Evolutionary conservation across 208 protist genomes (phyloP).

Genomic region (Vickermania ingenoplastis): DNA sequence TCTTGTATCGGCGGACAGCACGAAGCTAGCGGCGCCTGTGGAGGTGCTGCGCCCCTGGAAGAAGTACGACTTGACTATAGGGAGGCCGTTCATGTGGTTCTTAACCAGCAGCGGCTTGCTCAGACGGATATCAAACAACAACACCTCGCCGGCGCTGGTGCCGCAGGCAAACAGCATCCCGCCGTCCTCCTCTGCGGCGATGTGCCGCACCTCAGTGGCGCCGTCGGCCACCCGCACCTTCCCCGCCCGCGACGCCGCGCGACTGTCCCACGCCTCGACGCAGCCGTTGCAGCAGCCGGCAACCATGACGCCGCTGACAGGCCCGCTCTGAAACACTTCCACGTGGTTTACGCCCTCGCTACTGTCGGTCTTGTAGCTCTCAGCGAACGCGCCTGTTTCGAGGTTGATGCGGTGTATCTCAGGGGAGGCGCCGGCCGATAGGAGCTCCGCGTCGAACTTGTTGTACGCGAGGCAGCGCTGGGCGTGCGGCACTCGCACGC

Average conservation of each 20-base stretch:
- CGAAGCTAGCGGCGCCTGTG: slow-evolving; percentile 54
- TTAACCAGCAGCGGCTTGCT: slow-evolving; percentile 85
- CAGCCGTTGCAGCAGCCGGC: slow-evolving; percentile 63
- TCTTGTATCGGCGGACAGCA: slow-evolving; percentile 84
- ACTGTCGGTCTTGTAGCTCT: slow-evolving; percentile 67
- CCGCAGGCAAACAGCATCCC: slow-evolving; percentile 81
- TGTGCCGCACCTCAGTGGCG: slow-evolving; percentile 49
- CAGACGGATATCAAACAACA: slow-evolving; percentile 84
- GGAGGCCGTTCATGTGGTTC: slow-evolving; percentile 94
- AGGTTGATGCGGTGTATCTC: slow-evolving; percentile 80
- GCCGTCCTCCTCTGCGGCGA: slow-evolving; percentile 44
- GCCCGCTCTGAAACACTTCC: slow-evolving; percentile 50
- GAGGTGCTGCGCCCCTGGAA: slow-evolving; percentile 76
- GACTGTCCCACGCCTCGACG: slow-evolving; percentile 77
- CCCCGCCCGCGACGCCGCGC: slow-evolving; percentile 26
- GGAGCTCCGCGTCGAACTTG: slow-evolving; percentile 53
- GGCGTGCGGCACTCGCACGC: slow-evolving; percentile 73
- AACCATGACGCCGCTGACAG: slow-evolving; percentile 51
- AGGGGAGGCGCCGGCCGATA: slow-evolving; percentile 63
- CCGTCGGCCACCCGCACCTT: slow-evolving; percentile 34
- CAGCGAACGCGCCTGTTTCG: slow-evolving; percentile 69
- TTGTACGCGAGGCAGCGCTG: slow-evolving; percentile 77
- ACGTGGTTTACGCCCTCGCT: slow-evolving; percentile 51
- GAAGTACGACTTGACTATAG: slow-evolving; percentile 91
- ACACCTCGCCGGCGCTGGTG: slow-evolving; percentile 62